Evolutionary conservation across 2,329 filamentous ascomycete genomes (phyloP), one percentile per base, ranked within the genome.

Genomic region (Curvularia sp.): DNA sequence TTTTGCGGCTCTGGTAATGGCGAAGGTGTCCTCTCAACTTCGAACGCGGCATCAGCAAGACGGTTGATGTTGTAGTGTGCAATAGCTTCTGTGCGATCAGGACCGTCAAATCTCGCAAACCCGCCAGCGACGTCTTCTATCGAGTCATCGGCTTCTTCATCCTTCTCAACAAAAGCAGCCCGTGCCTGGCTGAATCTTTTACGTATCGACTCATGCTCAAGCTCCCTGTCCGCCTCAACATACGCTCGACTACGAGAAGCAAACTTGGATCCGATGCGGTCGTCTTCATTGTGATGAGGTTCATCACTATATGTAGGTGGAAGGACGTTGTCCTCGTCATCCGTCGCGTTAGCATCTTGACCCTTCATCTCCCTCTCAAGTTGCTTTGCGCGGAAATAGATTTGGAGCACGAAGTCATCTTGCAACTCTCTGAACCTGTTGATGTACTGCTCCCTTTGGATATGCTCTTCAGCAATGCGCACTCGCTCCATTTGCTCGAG

Each of bases 21-120:
- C 47, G 61, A 58, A 24, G 69, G 64, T 66, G 73, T 61, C 57
- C 71, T 60, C 66, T 80, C 70, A 62, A 80, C 57, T 57, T 74
- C 54, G 57, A 71, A 22, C 62, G 76, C 61, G 30, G 78, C 75
- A 49, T 76, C 67, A 18, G 66, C 65, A 26, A 79, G 68, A 49
- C 61, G 72, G 20, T 67, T 61, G 42, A 79, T 70, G 48, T 79
- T 77, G 54, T 71, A 71, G 49, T 74, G 72, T 46, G 75, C 75
- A 20, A 73, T 63, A 9, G 79, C 79, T 44, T 77, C 72, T n/a
- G 77, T 72, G 33, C 81, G 77, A 49, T 77, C 71, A 28, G 75
- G 73, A 12, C 72, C 74, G 62, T 78, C 77, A 65, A 78, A 81
- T 33, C 70, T 69, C 6, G 80, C 80, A 61, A 82, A 82, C 6